Evolutionary conservation across 2,329 filamentous ascomycete genomes (phyloP), one percentile per base, ranked within the genome.

Genomic region (Nigrospora oryzae): DNA sequence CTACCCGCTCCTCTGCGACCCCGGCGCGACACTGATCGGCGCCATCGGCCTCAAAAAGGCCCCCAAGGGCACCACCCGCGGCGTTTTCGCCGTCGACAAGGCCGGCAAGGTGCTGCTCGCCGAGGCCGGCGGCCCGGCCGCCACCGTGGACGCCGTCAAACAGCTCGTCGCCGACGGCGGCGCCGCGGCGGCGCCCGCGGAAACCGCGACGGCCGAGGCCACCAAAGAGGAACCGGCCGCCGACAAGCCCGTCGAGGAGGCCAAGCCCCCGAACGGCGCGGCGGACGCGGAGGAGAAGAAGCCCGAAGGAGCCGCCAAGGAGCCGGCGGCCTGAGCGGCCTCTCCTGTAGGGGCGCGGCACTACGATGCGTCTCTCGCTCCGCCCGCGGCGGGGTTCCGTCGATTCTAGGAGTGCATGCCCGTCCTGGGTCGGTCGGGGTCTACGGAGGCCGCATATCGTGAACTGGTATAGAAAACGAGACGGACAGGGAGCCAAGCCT

Each of bases 31-130:
- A 3, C 76, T 98, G 47, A 95, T 97, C 56, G 73, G 65, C 12
- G 89, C 89, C 45, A 86, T 97, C 61, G 91, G 90, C n/a, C 68
- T 97, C 53, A 90, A 89, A 70, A 96, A 96, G 71, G 64, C 73
- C 8, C 84, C 86, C 38, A 86, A 81, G 65, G 84, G 88, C 49
- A 95, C 89, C 14, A 80, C 77, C 41, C 82, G 93, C 51, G 93
- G 91, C 52, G 89, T 97, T 35, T 94, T 96, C 56, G 86, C 88
- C 42, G 74, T 97, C 44, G 77, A 86, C 64, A 94, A 93, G 71
- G 62, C 74, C 19, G 90, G 89, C 47, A 89, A 90, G 64, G 80
- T 95, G 17, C 73, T 94, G 34, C 77, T 86, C 16, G 76, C 81
- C 33, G 77, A 91, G 67, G 65, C 83, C 1, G 91, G 89, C 48